A percentile compares a stretch with the other conserved stretches of the same genome.
These are phyloP conservation scores for Colletotrichum orbiculare DNA, from an alignment of 2,329 filamentous ascomycete genomes.

Conservation along the genomic window DNA sequence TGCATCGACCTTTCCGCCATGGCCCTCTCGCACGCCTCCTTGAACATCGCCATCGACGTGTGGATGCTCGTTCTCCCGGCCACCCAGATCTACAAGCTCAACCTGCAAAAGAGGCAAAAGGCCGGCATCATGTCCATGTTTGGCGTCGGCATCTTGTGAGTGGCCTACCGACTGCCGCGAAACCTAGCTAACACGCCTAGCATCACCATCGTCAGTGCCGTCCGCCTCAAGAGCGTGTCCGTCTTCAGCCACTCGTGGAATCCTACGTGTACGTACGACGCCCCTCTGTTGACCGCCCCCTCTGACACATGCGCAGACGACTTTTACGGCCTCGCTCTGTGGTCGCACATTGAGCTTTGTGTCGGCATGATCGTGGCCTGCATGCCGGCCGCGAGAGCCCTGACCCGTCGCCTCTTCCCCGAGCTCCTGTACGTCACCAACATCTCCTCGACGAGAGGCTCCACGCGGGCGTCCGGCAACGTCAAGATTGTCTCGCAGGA, in stretches of 20 bases:
- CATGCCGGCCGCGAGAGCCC: slow-evolving; percentile 29
- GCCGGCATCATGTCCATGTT: slow-evolving; percentile 32
- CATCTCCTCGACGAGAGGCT: not conserved
- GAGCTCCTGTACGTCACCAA: slow-evolving; percentile 26
- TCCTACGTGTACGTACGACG: slow-evolving; percentile 34
- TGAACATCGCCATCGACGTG: slow-evolving; percentile 25
- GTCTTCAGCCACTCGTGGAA: slow-evolving; percentile 30
- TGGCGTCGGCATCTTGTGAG: slow-evolving; percentile 27
- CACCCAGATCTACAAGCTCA: slow-evolving; percentile 31
- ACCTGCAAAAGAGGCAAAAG: slow-evolving; percentile 31
- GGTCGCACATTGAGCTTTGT: slow-evolving; percentile 29
- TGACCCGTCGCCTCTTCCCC: slow-evolving; percentile 21
- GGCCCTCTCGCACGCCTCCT: slow-evolving; percentile 14
- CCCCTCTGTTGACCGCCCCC: slow-evolving; percentile 52
- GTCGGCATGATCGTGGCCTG: slow-evolving; percentile 26
- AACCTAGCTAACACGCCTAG: not conserved
- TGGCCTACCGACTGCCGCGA: not conserved
- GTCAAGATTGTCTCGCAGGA: slow-evolving; percentile 32
- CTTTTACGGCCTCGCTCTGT: slow-evolving; percentile 47
- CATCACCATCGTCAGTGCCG: slow-evolving; percentile 24
- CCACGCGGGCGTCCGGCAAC: slow-evolving; percentile 24
- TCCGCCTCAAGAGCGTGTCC: slow-evolving; percentile 13
- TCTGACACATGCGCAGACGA: slow-evolving; percentile 47
- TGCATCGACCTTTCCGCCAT: slow-evolving; percentile 27
- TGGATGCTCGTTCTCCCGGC: slow-evolving; percentile 28